Percentiles rank a stretch among this genome's conserved stretches.
phyloP scores from a whole-genome alignment of 208 protist species.

The Tetramitus jugosus region DNA sequence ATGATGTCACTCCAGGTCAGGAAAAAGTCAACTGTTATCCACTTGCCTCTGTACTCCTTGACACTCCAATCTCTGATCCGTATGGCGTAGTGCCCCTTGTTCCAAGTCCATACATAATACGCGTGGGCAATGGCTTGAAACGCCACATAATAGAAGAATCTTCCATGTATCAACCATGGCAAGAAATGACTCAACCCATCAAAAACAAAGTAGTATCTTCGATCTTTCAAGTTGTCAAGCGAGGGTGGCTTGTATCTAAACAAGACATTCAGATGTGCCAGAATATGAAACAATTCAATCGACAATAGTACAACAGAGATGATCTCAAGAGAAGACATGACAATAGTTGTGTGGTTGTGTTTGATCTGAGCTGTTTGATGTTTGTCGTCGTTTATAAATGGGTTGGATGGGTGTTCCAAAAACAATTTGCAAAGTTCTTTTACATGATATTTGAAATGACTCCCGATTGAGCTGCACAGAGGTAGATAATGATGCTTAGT shows the following conservation, averaged over 20 bases:
- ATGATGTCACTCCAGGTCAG: background rate
- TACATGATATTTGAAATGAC: too few relatives aligned
- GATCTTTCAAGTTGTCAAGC: background rate
- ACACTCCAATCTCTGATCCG: background rate
- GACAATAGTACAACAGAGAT: background rate
- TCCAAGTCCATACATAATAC: slow-evolving; percentile 13
- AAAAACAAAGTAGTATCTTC: background rate
- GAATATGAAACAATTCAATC: background rate
- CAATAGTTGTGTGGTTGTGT: too few relatives aligned
- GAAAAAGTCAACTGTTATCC: slow-evolving; percentile 1
- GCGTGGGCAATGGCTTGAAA: background rate
- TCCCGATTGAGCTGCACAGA: too few relatives aligned
- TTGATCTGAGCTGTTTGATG: too few relatives aligned
- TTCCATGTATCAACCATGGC: background rate
- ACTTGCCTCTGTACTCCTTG: background rate
- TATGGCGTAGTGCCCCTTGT: background rate
- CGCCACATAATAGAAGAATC: background rate
- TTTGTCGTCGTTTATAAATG: too few relatives aligned
- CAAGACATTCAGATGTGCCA: background rate
- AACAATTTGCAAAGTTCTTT: too few relatives aligned
- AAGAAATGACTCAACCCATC: background rate
- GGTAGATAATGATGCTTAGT: too few relatives aligned
- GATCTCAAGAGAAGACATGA: too few relatives aligned
- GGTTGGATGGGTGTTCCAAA: too few relatives aligned
- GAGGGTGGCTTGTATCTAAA: background rate